A percentile compares a stretch with the other conserved stretches of the same genome.
These are phyloP conservation scores for Purpureocillium takamizusanense DNA, from an alignment of 2,329 filamentous ascomycete genomes.

Conservation along the genomic window DNA sequence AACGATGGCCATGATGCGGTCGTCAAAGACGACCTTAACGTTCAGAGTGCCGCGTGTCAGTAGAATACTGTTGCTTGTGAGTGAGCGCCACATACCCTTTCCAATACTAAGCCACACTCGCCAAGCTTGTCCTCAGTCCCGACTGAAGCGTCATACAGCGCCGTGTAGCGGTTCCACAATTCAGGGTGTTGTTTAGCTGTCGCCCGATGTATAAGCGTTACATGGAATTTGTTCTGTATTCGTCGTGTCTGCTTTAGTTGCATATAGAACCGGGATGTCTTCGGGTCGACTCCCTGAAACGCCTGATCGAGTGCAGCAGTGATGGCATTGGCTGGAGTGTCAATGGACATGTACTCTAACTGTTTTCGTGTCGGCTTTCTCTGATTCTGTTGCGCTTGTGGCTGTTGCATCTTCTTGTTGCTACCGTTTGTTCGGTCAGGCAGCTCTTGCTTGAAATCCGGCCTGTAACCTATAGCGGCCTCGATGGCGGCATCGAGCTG, in stretches of 20 bases:
- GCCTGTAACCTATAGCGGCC: constrained; percentile 65
- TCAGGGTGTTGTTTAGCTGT: constrained; percentile 49
- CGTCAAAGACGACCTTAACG: constrained; percentile 65
- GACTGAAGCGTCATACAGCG: constrained; percentile 40
- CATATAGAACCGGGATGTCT: constrained; percentile 53
- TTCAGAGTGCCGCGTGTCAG: constrained; percentile 8
- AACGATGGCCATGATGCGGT: constrained; percentile 84
- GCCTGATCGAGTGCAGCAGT: constrained; percentile 54
- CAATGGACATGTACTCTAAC: constrained; percentile 49
- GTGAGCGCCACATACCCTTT: constrained; percentile 35
- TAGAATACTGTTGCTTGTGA: constrained; percentile 22
- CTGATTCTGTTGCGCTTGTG: constrained; percentile 8
- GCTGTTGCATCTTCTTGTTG: constrained; percentile 19
- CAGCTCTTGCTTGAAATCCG: constrained; percentile 67
- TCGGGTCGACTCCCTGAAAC: constrained; percentile 48
- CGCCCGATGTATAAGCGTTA: constrained; percentile 83
- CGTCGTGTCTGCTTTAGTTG: constrained; percentile 65
- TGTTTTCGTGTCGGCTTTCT: constrained; percentile 24
- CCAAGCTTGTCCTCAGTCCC: constrained; percentile 37
- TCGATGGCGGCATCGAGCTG: constrained; percentile 75
- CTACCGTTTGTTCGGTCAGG: constrained; percentile 41
- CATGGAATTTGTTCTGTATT: constrained; percentile 80
- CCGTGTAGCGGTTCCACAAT: constrained; percentile 66
- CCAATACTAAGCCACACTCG: constrained; percentile 53
- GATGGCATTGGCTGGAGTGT: constrained; percentile 33